A percentile compares a stretch with the other conserved stretches of the same genome.
These are phyloP conservation scores for Ustilago hordei DNA, from an alignment of 1,284 basidiomycete species.

Conservation along the genomic window DNA sequence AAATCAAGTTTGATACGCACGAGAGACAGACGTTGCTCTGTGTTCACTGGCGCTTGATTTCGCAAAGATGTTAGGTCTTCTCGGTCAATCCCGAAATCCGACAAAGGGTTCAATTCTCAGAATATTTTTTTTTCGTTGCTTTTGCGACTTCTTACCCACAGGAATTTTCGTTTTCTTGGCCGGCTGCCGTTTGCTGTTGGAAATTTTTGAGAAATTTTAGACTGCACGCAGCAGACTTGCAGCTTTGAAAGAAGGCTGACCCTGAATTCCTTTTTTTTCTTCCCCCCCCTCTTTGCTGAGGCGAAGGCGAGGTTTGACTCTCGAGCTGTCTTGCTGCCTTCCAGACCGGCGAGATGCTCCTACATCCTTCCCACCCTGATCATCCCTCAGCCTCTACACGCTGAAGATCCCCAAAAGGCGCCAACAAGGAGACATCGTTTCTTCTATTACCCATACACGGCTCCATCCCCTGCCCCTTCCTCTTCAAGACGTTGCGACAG, in stretches of 20 bases:
- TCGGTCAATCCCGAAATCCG: constrained; percentile 4
- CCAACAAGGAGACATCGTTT: constrained; percentile 4
- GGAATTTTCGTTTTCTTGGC: no score
- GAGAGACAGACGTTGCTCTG: background rate
- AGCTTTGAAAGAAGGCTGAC: background rate
- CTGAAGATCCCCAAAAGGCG: constrained; percentile 7
- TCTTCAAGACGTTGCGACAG: background rate
- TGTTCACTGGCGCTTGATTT: no score
- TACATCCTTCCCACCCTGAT: constrained; percentile 15
- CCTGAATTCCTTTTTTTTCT: constrained; percentile 4
- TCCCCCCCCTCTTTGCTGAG: background rate
- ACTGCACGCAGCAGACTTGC: constrained; percentile 5
- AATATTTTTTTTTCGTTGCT: constrained; percentile 3
- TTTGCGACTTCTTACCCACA: no score
- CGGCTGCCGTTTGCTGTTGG: background rate
- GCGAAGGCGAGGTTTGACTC: background rate
- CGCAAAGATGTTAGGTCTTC: background rate
- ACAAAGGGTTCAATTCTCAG: constrained; percentile 6
- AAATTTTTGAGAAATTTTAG: constrained; percentile 9
- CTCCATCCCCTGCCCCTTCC: background rate
- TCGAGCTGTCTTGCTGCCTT: background rate
- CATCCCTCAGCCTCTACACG: constrained; percentile 5
- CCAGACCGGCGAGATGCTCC: background rate
- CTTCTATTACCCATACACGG: background rate
- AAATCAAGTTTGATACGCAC: background rate